Conservation (phyloP, 2,329 filamentous ascomycete species). For the Alternaria novae-zelandiae region DNA sequence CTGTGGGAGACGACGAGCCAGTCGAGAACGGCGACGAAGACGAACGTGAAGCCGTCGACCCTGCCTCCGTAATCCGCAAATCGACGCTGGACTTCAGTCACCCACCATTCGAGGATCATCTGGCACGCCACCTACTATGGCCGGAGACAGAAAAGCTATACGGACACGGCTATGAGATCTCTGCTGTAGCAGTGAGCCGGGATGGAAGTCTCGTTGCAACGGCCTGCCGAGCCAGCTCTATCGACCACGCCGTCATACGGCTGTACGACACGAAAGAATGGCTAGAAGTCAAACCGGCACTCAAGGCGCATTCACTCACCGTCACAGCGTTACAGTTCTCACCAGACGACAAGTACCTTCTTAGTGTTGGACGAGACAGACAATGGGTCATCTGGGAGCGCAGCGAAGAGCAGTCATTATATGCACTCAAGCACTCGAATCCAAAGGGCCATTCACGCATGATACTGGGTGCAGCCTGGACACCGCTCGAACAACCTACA, state of each 20-base stretch:
- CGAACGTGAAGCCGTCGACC: slow-evolving; percentile 62
- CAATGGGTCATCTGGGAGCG: slow-evolving; percentile 86
- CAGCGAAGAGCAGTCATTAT: slow-evolving; percentile 52
- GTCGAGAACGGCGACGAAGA: slow-evolving; percentile 52
- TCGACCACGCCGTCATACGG: slow-evolving; percentile 93
- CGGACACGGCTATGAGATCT: slow-evolving; percentile 97
- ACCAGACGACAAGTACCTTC: slow-evolving; percentile 71
- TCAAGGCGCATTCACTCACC: slow-evolving; percentile 86
- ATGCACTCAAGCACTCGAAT: slow-evolving; percentile 68
- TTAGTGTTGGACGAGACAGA: slow-evolving; percentile 89
- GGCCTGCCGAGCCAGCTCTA: slow-evolving; percentile 88
- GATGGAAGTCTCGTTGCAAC: slow-evolving; percentile 82
- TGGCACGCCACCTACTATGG: slow-evolving; percentile 91
- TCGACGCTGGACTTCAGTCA: slow-evolving; percentile 70
- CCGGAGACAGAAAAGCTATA: slow-evolving; percentile 97
- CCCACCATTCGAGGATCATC: slow-evolving; percentile 87
- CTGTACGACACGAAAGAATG: slow-evolving; percentile 86
- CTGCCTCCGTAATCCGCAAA: slow-evolving; percentile 62
- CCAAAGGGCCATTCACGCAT: slow-evolving; percentile 89
- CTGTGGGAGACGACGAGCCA: slow-evolving; percentile 50
- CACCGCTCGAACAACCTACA: slow-evolving; percentile 50
- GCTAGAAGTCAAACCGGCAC: slow-evolving; percentile 83
- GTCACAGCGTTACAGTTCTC: slow-evolving; percentile 85
- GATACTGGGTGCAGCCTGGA: slow-evolving; percentile 90
- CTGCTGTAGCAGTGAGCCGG: slow-evolving; percentile 78